A percentile compares a stretch with the other conserved stretches of the same genome.
These are phyloP conservation scores for Hyaloraphidium curvatum DNA, from an alignment of 192 early-diverging fungal species.

Conservation along the genomic window DNA sequence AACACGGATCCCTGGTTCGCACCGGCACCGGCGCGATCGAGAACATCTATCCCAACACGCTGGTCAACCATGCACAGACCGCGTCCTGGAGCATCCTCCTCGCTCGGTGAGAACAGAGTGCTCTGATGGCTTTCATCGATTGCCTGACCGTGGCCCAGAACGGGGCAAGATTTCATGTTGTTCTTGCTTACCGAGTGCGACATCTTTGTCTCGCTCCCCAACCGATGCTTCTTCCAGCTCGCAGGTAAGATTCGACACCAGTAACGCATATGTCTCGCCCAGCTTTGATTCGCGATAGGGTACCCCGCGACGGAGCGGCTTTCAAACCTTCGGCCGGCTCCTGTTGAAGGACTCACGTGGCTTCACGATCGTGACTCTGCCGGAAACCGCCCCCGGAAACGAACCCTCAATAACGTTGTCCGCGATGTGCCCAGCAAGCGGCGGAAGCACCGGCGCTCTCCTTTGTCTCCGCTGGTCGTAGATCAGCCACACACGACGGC, in stretches of 20 bases:
- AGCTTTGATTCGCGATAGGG: not conserved
- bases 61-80: not conserved
- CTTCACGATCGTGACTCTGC: no score
- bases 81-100: not conserved
- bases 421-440: no score
- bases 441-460: not conserved
- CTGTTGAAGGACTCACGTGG: no score
- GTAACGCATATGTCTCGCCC: not conserved
- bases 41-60: constrained; percentile 1
- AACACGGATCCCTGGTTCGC: not conserved
- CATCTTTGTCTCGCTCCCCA: not conserved
- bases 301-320: not conserved
- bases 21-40: not conserved
- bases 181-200: not conserved
- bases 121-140: not conserved
- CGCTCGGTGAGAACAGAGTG: not conserved
- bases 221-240: not conserved
- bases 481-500: not conserved
- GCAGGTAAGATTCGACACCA: not conserved
- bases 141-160: not conserved
- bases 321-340: not conserved
- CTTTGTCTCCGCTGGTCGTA: not conserved
- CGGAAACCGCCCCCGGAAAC: no score
- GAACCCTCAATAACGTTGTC: no score
- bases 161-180: not conserved